Percentiles rank a stretch among this genome's conserved stretches.
Evolutionary conservation across 2,329 filamentous ascomycete species (phyloP).

Genomic region (Colletotrichum higginsianum): DNA sequence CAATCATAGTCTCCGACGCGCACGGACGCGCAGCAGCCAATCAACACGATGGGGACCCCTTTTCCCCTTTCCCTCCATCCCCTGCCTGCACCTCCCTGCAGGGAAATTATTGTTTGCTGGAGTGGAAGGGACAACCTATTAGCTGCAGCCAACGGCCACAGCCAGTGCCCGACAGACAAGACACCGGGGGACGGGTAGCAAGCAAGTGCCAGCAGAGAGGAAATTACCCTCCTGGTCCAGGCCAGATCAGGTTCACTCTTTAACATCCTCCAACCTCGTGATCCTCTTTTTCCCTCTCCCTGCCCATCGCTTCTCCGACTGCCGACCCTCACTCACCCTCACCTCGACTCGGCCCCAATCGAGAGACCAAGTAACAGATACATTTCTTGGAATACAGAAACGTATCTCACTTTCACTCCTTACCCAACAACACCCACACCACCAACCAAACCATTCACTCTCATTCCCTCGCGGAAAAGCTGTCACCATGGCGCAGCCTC

Average conservation of each 20-base stretch:
- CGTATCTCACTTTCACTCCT: slow-evolving; percentile 47
- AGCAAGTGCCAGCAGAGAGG: slow-evolving; percentile 51
- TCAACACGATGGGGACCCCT: slow-evolving; percentile 43
- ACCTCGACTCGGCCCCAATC: slow-evolving; percentile 48
- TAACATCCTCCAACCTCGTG: slow-evolving; percentile 43
- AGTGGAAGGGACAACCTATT: slow-evolving; percentile 51
- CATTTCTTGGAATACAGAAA: slow-evolving; percentile 56
- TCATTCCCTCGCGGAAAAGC: slow-evolving; percentile 49
- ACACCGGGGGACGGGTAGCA: slow-evolving; percentile 35
- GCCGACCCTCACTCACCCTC: slow-evolving; percentile 29
- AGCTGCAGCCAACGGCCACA: slow-evolving; percentile 41
- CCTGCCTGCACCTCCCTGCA: slow-evolving; percentile 58
- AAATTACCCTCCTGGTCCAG: slow-evolving; percentile 54
- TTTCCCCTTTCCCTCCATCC: slow-evolving; percentile 59
- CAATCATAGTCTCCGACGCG: slow-evolving; percentile 37
- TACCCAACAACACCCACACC: slow-evolving; percentile 50
- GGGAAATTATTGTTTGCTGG: slow-evolving; percentile 66
- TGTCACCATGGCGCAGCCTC: slow-evolving; percentile 68
- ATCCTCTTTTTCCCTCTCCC: slow-evolving; percentile 34
- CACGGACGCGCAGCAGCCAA: slow-evolving; percentile 39
- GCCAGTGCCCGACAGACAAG: slow-evolving; percentile 39
- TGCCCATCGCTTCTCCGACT: slow-evolving; percentile 38
- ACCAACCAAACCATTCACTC: slow-evolving; percentile 48
- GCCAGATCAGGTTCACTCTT: slow-evolving; percentile 16
- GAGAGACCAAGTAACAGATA: slow-evolving; percentile 31